A percentile compares a stretch with the other conserved stretches of the same genome.
These are phyloP conservation scores for Cochlearia excelsa DNA, from an alignment of 345 rosid genomes.

Conservation along the genomic window DNA sequence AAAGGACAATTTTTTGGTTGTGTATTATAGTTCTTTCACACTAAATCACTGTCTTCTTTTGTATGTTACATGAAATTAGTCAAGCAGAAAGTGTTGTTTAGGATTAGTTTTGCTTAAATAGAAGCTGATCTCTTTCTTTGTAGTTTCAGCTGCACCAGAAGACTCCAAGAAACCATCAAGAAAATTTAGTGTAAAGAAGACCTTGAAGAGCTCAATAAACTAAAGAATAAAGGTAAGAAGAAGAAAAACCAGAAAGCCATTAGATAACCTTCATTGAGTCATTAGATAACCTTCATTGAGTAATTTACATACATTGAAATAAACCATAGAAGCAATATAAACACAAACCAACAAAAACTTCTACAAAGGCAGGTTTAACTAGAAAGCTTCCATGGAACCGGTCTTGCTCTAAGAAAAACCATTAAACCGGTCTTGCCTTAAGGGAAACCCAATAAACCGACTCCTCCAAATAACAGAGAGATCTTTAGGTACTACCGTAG, in stretches of 20 bases:
- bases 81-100: background rate
- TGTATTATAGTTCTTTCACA: too few relatives aligned
- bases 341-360: background rate
- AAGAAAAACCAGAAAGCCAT: too few relatives aligned
- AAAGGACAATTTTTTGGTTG: too few relatives aligned
- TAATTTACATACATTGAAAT: background rate
- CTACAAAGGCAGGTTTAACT: background rate
- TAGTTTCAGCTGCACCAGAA: slow-evolving; percentile 31
- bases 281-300: background rate
- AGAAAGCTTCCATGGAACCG: background rate
- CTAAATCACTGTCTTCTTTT: background rate
- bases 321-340: background rate
- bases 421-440: too few relatives aligned
- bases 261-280: too few relatives aligned
- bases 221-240: slow-evolving; percentile 43
- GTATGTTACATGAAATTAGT: background rate
- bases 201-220: slow-evolving; percentile 44
- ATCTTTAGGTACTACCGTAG: slow-evolving; percentile 18
- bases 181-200: slow-evolving; percentile 52
- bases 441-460: slow-evolving; percentile 31
- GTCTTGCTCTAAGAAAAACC: background rate
- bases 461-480: slow-evolving; percentile 17
- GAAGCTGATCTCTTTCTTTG: background rate
- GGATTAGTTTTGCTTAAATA: background rate
- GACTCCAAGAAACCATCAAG: slow-evolving; percentile 32